Evolutionary conservation across 176 grass and related monocot genomes (phyloP).

Genomic region (Cenchrus fungigraminus): DNA sequence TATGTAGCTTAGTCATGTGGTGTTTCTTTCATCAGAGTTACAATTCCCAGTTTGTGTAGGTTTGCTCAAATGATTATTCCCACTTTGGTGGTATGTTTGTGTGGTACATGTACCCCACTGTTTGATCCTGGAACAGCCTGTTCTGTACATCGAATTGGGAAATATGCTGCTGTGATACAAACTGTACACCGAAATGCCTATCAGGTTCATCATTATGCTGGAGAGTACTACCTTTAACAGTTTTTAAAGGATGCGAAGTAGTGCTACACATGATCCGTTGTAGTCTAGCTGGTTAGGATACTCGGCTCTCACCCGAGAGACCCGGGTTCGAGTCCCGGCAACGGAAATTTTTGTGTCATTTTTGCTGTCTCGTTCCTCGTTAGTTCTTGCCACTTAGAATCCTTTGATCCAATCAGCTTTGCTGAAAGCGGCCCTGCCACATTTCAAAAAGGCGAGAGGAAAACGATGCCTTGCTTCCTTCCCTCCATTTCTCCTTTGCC

Average conservation of each 20-base stretch:
- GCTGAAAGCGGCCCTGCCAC: no score
- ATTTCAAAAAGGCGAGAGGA: not conserved
- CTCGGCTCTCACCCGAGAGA: conserved; percentile 92
- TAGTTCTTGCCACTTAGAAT: not conserved
- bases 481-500: conserved; percentile 41
- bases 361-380: not conserved
- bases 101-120: not conserved
- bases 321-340: conserved; percentile 58
- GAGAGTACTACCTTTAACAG: no score
- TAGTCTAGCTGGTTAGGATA: conserved; percentile 93
- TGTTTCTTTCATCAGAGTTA: not conserved
- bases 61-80: not conserved
- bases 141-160: not conserved
- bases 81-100: not conserved
- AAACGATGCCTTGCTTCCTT: conserved; percentile 39
- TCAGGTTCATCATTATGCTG: no score
- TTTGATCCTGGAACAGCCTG: not conserved
- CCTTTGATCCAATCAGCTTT: no score
- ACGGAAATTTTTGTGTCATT: not conserved
- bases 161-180: not conserved
- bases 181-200: no score
- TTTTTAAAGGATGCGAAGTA: not conserved
- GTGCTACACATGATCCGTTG: not conserved
- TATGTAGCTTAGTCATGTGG: not conserved
- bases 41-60: no score